Conservation (phyloP, 1,139 yeast genomes). For the Candida pseudoviswanathii region DNA sequence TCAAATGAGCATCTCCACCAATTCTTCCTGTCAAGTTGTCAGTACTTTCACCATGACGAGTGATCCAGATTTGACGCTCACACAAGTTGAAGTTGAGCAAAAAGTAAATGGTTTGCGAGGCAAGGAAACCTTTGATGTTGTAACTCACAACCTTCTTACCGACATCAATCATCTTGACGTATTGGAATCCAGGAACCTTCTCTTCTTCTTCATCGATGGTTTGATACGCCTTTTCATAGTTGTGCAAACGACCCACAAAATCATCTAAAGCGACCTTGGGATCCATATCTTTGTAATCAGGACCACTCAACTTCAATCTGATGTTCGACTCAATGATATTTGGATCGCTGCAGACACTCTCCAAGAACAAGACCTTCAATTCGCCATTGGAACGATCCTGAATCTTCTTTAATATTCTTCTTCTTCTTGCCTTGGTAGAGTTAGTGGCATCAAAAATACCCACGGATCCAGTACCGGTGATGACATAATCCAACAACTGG, state of each 20-base stretch:
- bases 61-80: conserved; percentile 92
- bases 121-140: conserved; percentile 87
- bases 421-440: conserved; percentile 75
- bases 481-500: conserved; percentile 75
- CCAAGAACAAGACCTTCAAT: conserved; percentile 80
- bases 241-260: conserved; percentile 76
- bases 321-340: conserved; percentile 80
- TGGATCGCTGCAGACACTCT: conserved; percentile 83
- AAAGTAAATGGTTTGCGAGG: conserved; percentile 92
- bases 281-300: conserved; percentile 88
- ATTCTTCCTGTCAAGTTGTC: conserved; percentile 84
- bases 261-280: conserved; percentile 78
- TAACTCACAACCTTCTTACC: conserved; percentile 92
- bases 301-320: conserved; percentile 84
- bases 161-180: conserved; percentile 93
- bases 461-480: conserved; percentile 83
- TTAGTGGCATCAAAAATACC: conserved; percentile 97
- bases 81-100: conserved; percentile 85
- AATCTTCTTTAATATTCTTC: conserved; percentile 67
- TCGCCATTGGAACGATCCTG: conserved; percentile 71
- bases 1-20: conserved; percentile 87
- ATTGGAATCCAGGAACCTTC: conserved; percentile 64
- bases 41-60: conserved; percentile 90
- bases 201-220: conserved; percentile 83
- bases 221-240: conserved; percentile 89